Base-by-base conservation (phyloP, 2,329 filamentous ascomycete genomes). In the Colletotrichum neosansevieriae region DNA sequence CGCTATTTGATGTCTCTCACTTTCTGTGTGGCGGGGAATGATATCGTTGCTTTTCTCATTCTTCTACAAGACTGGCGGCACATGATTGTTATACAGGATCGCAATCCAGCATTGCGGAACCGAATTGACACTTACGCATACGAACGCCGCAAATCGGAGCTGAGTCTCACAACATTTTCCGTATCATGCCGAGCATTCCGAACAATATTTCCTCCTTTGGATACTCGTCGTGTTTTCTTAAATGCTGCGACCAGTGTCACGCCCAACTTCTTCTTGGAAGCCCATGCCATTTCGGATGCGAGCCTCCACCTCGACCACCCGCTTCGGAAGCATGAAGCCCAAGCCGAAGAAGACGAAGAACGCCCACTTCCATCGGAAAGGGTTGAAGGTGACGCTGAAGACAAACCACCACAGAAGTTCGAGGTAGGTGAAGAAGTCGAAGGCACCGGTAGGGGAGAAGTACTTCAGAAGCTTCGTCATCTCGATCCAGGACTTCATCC, bases 281-380 rank as follows among this genome's bases (percentile, higher is more conserved):
- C 85, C 84, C 50, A 86, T 66, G 1, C 84, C 84, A 71, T 89
- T 86, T 58, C 89, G 80, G 6, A 92, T 71, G 68, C 76, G 81
- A 72, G 91, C 86, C 79, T 97, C 93, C 15, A 86, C 81, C 71
- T 86, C 81, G 0, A 95, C 89, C 29, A 96, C 82, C 13, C 81
- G 83, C 77, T 87, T 83, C 0, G 93, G 93, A 53, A 96, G 75
- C 19, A 82, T 83, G 49, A 87, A 83, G 0, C 92, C 92, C 34
- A 95, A 76, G 0, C 94, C 93, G 68, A 91, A 91, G 73, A 97
- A 90, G 15, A 97, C 92, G 76, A 97, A 97, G 0, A 90, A 76
- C 0, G 91, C 92, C 94, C 93, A 97, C 82, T 97, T 97, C 93
- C 93, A 97, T 9, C 93, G 83, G 78, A 97, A 97, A 0, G 94